A percentile compares a stretch with the other conserved stretches of the same genome.
Conservation (phyloP, 208 protist genomes). For the Leishmania lainsoni region DNA sequence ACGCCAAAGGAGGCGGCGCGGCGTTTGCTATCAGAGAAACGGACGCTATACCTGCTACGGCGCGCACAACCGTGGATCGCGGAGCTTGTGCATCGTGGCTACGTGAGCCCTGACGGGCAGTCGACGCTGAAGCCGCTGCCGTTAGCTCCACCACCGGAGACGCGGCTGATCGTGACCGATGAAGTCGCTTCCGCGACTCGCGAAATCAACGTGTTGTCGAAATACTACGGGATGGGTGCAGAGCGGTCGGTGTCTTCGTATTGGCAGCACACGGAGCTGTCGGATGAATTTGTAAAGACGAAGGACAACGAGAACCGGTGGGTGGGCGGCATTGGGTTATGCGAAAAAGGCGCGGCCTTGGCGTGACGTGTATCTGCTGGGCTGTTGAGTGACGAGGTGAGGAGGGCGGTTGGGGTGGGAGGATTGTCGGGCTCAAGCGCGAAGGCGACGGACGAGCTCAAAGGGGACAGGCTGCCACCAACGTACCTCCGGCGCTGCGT, state of each 20-base stretch:
- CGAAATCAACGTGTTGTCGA: slow-evolving; percentile 26
- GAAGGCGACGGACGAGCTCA: background rate
- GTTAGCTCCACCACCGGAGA: slow-evolving; percentile 29
- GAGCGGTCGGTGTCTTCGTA: slow-evolving; percentile 52
- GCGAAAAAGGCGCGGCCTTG: background rate
- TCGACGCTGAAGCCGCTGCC: slow-evolving; percentile 22
- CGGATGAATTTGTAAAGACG: slow-evolving; percentile 57
- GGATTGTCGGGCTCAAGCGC: background rate
- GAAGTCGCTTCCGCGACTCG: slow-evolving; percentile 35
- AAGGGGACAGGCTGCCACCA: background rate
- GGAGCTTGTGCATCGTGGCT: slow-evolving; percentile 27
- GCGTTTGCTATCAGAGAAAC: slow-evolving; percentile 28
- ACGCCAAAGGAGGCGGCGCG: background rate
- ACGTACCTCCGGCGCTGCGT: background rate
- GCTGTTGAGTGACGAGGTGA: background rate
- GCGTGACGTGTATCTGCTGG: background rate
- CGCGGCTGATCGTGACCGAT: slow-evolving; percentile 45
- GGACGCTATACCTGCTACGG: slow-evolving; percentile 58
- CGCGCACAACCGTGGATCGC: slow-evolving; percentile 52
- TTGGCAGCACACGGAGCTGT: slow-evolving; percentile 70
- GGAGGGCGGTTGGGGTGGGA: background rate
- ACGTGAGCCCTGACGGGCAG: slow-evolving; percentile 15
- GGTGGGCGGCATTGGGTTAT: slow-evolving; percentile 56
- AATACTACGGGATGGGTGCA: slow-evolving; percentile 67
- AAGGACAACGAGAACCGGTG: slow-evolving; percentile 67